Evolutionary conservation across 2,329 filamentous ascomycete species (phyloP), one percentile per base, ranked within the genome.

Genomic region (Plenodomus lindquistii): DNA sequence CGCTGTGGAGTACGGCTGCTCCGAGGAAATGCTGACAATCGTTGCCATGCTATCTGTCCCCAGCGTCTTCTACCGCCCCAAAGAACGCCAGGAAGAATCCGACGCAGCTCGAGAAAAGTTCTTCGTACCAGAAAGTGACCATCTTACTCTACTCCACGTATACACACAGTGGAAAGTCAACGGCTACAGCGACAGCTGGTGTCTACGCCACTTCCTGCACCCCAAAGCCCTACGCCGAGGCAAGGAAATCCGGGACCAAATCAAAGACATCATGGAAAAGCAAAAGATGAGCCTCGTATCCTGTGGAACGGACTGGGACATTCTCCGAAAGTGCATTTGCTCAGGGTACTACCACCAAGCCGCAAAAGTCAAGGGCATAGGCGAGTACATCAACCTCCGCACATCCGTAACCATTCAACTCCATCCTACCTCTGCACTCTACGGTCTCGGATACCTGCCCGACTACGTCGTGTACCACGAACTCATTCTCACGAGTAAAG

Each of bases 381-480:
- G 94, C 61, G 95, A 99, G 75, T 99, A 97, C 76, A 87, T 96
- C 75, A 99, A 99, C 71, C 80, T 99, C 29, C 87, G 94, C 18
- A 99, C 94, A 0, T 94, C 89, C 65, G 91, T 99, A 2, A 92
- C 89, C 1, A 90, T 99, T 45, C 91, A 96, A 70, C 80, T 99
- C 22, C 95, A 99, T 70, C 94, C 94, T 1, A 99, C 94, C 0
- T 92, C 87, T 55, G 91, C 94, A 1, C 81, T 99, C 0, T 97
- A 97, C 69, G 94, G 94, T 19, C 81, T 91, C 1, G 94, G 94
- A 3, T 95, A 96, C 72, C 83, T 96, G 19, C 94, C 95, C 1
- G 94, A 99, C 69, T 97, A 97, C 67, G 91, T 99, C 43, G 86
- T 99, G 36, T 99, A 99, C 74, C 94, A 99, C 78, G 94, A 99